Base-by-base conservation (phyloP, 331 rosid species). In the Acacia pycnantha region DNA sequence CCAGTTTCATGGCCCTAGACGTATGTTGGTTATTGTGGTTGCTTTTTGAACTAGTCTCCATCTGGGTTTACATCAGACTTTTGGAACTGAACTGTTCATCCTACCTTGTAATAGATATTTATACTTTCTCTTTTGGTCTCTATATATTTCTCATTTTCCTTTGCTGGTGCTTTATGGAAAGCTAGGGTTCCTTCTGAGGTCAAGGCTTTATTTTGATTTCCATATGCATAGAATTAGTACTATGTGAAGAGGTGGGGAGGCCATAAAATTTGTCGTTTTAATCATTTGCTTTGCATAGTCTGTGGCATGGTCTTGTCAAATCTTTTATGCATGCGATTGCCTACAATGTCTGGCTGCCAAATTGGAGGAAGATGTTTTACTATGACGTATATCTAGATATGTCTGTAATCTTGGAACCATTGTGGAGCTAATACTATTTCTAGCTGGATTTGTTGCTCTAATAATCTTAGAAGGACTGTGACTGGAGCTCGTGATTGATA, bases 391-490 rank as follows among this genome's bases (percentile, higher is more conserved):
- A 1, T 70, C 31, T 54, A 43, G 53, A 70, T 43, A 43, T 22
- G 9, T 41, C 8, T 22, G 54, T 70, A 70, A 13, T 41, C 33
- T 70, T 70, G n/a, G 22, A 41, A 21, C 54, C 51, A 43, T 43
- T 70, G 54, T 43, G 54, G 74, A 43, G 31, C 33, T 70, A 70
- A 70, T 44, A 27, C 74, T 70, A 48, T 70, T 70, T 70, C 29
- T 69, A 70, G 53, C 21, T 70, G 74, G 54, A 24, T 70, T 70
- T 22, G 21, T 43, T 41, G 15, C 33, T 22, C 21, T 13, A 43
- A 43, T 13, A 69, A 11, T 37, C 74, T 35, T 27, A 11, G 41
- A 69, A 41, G 33, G 10, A 18, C 73, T 4, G 9, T 37, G 26
- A 70, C 29, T 70, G 74, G 74, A 41, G 53, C 18, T 8, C 5